These are phyloP conservation scores for Cornus kousa DNA, from an alignment of 148 eudicot genomes.

Conservation along the genomic window DNA sequence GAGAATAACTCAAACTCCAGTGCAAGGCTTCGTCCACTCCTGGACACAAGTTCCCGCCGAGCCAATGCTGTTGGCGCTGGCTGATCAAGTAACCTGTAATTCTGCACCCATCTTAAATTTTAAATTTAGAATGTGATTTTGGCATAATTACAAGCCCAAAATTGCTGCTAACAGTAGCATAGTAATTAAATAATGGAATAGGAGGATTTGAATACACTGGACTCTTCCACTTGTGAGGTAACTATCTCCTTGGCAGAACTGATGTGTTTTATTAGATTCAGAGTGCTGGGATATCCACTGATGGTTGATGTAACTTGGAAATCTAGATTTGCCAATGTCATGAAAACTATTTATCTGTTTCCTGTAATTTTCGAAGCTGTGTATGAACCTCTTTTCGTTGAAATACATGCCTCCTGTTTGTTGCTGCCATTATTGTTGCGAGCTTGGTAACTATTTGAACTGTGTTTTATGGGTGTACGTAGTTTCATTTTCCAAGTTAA, in stretches of 20 bases:
- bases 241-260: conserved; percentile 47
- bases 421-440: not conserved
- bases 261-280: conserved; percentile 51
- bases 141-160: conserved; percentile 64
- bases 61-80: conserved; percentile 86
- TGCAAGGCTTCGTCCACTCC: conserved; percentile 83
- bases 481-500: too few relatives aligned
- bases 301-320: conserved; percentile 6
- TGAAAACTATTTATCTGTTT: not conserved
- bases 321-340: conserved; percentile 12
- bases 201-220: conserved; percentile 15
- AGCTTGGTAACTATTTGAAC: not conserved
- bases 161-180: conserved; percentile 52
- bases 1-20: conserved; percentile 52
- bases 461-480: too few relatives aligned
- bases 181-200: conserved; percentile 17
- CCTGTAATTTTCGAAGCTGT: conserved; percentile 6
- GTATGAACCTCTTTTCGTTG: not conserved
- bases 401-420: not conserved
- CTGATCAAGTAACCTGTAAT: conserved; percentile 30
- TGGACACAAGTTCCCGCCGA: conserved; percentile 58
- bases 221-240: conserved; percentile 19
- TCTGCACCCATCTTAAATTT: conserved; percentile 6
- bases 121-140: conserved; percentile 43
- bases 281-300: conserved; percentile 28